Evolutionary conservation across 1,284 basidiomycete genomes (phyloP).

Genomic region (Earliella scabrosa): DNA sequence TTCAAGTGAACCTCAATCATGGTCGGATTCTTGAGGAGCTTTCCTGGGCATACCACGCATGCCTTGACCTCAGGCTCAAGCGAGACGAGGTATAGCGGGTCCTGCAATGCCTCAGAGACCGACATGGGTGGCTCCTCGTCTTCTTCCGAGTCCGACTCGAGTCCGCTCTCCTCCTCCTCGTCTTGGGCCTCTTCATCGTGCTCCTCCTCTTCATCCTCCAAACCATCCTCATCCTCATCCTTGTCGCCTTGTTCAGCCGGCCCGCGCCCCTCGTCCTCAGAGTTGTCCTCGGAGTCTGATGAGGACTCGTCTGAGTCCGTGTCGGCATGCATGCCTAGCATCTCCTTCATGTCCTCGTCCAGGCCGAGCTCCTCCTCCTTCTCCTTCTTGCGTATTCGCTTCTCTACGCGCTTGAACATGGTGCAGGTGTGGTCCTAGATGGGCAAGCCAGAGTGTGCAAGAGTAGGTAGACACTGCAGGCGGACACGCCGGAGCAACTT

Average conservation of each 20-base stretch:
- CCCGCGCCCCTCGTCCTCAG: conserved; percentile 30
- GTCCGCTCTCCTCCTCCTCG: conserved; percentile 28
- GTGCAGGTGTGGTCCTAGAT: background rate
- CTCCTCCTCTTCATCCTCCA: conserved; percentile 34
- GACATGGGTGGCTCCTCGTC: conserved; percentile 51
- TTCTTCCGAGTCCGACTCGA: conserved; percentile 34
- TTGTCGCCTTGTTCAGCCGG: conserved; percentile 28
- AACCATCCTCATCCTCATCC: conserved; percentile 33
- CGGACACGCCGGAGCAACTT: conserved; percentile 2
- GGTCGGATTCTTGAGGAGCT: conserved; percentile 64
- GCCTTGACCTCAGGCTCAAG: conserved; percentile 54
- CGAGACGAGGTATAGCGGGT: conserved; percentile 68
- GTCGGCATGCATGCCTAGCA: conserved; percentile 67
- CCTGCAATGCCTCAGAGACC: conserved; percentile 60
- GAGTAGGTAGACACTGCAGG: background rate
- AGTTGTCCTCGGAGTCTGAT: conserved; percentile 18
- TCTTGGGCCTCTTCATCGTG: conserved; percentile 33
- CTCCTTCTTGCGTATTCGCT: conserved; percentile 64
- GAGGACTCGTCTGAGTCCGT: conserved; percentile 74
- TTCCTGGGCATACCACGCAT: conserved; percentile 80
- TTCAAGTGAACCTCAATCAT: conserved; percentile 67
- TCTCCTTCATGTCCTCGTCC: conserved; percentile 70
- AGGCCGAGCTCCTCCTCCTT: conserved; percentile 74
- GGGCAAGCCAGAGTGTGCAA: background rate
- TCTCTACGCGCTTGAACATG: conserved; percentile 87